These are phyloP conservation scores for Chlamydomonas reinhardtii DNA, from an alignment of 163 green algal species.

Conservation along the genomic window DNA sequence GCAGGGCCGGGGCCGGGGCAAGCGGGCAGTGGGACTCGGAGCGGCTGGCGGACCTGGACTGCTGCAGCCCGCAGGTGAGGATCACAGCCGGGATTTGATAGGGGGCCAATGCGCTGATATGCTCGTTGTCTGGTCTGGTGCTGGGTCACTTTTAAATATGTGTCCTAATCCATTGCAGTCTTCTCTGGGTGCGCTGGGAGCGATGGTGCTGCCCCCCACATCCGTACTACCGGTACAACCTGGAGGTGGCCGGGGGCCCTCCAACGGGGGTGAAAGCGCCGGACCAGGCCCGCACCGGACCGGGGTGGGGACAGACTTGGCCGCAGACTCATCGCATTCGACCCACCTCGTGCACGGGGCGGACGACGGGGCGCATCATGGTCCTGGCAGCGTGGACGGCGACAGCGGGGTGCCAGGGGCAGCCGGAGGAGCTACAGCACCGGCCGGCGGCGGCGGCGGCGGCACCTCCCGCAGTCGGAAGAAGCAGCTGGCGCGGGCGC, in stretches of 20 bases:
- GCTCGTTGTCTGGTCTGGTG: no score
- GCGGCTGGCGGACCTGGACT: constrained; percentile 7
- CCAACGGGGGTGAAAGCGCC: no score
- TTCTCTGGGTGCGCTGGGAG: constrained; percentile 5
- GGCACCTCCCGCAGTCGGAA: neutral
- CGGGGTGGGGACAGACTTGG: no score
- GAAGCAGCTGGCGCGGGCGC: constrained; percentile 10
- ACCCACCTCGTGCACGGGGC: no score
- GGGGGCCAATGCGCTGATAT: no score
- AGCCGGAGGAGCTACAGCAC: neutral
- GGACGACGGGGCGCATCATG: no score
- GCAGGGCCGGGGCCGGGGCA: neutral
- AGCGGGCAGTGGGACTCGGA: neutral
- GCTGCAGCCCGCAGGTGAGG: constrained; percentile 18
- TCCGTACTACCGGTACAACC: neutral
- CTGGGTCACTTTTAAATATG: no score
- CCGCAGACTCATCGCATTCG: no score
- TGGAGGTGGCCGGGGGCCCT: no score
- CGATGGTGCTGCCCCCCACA: constrained; percentile 23
- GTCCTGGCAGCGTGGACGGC: no score
- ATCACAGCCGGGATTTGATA: no score
- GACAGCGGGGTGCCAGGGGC: neutral
- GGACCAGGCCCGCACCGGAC: no score
- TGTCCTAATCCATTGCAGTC: neutral
- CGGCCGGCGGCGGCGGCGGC: neutral